Percentiles rank a stretch among this genome's conserved stretches.
phyloP scores from a whole-genome alignment of 495 filamentous ascomycete species.

The Xylaria grammica region DNA sequence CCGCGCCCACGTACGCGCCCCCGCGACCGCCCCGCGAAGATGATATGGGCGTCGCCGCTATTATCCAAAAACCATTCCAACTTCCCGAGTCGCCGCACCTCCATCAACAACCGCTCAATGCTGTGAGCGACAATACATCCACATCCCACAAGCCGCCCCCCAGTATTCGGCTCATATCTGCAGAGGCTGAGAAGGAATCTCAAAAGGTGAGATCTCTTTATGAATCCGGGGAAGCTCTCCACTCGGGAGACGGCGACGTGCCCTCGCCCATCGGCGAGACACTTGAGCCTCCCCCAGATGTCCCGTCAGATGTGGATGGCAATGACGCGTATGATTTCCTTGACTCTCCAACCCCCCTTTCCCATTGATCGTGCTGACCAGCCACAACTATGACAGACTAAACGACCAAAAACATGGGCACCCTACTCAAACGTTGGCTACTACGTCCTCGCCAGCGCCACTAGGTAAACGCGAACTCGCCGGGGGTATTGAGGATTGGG shows the following conservation, averaged over 20 bases:
- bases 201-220: conserved; percentile 92
- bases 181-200: conserved; percentile 84
- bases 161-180: conserved; percentile 65
- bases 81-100: conserved; percentile 29
- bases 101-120: conserved; percentile 5
- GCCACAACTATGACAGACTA: conserved; percentile 28
- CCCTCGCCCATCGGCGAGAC: conserved; percentile 46
- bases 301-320: conserved; percentile 56
- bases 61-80: conserved; percentile 22
- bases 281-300: conserved; percentile 51
- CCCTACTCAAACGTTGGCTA: conserved; percentile 40
- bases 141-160: conserved; percentile 37
- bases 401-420: conserved; percentile 30
- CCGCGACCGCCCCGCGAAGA: conserved; percentile 26
- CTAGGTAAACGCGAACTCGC: conserved; percentile 61
- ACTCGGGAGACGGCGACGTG: conserved; percentile 62
- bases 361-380: conserved; percentile 38
- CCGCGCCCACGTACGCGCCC: too few relatives aligned
- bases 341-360: conserved; percentile 39
- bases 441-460: conserved; percentile 42
- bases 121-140: conserved; percentile 26
- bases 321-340: conserved; percentile 59
- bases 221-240: conserved; percentile 68
- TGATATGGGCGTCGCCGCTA: conserved; percentile 27
- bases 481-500: conserved; percentile 95